Base-by-base conservation (phyloP, 2,329 filamentous ascomycete species). In the Colletotrichum musae region DNA sequence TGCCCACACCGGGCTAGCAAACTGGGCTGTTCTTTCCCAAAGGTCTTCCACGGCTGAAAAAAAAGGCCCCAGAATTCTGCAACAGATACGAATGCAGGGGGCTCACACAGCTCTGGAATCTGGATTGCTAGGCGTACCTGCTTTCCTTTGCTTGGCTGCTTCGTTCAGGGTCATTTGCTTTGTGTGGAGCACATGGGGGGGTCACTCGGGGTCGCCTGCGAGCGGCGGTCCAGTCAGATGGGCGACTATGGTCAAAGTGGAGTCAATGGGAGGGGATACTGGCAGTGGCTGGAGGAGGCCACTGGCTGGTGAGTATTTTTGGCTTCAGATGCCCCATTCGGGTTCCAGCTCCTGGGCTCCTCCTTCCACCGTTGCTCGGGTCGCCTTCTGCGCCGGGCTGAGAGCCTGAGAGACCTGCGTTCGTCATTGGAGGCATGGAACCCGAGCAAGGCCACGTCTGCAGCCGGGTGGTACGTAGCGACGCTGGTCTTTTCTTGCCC, bases 31-130 rank as follows among this genome's bases (percentile, higher is more conserved):
- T 18, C 41, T 52, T 45, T 47, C 58, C 58, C 36, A 28, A 58
- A 24, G 54, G 48, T 67, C 43, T 50, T 57, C 50, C 32, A 36
- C 32, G 60, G 62, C 43, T 57, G 67, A 41, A 24, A 52, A 51
- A 41, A 24, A 52, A 51, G 41, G 54, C 56, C 51, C 67, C 67
- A 69, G 58, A 53, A 47, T 69, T 69, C 67, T 69, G 67, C 67
- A 66, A 69, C 67, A 69, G 54, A 66, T 56, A 52, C 67, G 63
- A 70, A 70, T 70, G 67, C 67, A 70, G 67, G 67, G 67, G 67
- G 26, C 32, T 65, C 67, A 52, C 51, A 52, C 63, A 61, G 58
- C 48, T 26, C 26, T 36, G 32, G 52, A 57, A 47, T 45, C 36
- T 51, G 50, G 28, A 10, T 26, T 12, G 7, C 47, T 21, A 3